phyloP scores from a whole-genome alignment of 78 protist genomes.

The Cavenderia fasciculata region DNA sequence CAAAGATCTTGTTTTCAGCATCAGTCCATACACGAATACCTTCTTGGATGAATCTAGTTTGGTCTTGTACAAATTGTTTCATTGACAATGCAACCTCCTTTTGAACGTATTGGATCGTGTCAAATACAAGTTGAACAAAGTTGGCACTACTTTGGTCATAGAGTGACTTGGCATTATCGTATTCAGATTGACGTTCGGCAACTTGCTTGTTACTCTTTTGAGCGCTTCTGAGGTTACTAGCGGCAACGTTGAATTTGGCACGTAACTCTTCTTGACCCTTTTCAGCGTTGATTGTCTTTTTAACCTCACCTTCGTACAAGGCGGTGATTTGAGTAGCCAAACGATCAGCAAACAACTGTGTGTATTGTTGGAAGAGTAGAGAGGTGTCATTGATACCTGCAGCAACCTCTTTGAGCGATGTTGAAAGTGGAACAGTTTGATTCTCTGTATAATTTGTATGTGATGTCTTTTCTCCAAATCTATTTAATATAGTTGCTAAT shows the following conservation, averaged over 20 bases:
- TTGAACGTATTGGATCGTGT: constrained; percentile 40
- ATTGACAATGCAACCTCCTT: constrained; percentile 29
- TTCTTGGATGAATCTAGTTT: constrained; percentile 41
- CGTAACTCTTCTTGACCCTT: constrained; percentile 64
- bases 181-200: constrained; percentile 25
- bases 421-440: constrained; percentile 75
- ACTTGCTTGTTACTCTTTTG: constrained; percentile 31
- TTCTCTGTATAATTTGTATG: constrained; percentile 52
- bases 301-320: constrained; percentile 18
- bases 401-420: constrained; percentile 46
- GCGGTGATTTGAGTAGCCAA: constrained; percentile 18
- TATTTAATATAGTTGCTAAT: constrained; percentile 12
- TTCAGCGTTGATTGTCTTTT: background rate
- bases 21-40: constrained; percentile 53
- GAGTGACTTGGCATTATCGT: constrained; percentile 20
- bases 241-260: constrained; percentile 21
- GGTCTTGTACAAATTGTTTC: constrained; percentile 49
- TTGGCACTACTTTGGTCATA: constrained; percentile 30
- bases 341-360: constrained; percentile 39
- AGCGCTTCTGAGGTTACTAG: constrained; percentile 2
- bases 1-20: constrained; percentile 36
- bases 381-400: constrained; percentile 24
- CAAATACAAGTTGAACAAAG: background rate
- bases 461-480: constrained; percentile 53
- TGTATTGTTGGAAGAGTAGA: constrained; percentile 61